phyloP scores from a whole-genome alignment of 2,329 filamentous ascomycete genomes.

The Phialophora expanda region DNA sequence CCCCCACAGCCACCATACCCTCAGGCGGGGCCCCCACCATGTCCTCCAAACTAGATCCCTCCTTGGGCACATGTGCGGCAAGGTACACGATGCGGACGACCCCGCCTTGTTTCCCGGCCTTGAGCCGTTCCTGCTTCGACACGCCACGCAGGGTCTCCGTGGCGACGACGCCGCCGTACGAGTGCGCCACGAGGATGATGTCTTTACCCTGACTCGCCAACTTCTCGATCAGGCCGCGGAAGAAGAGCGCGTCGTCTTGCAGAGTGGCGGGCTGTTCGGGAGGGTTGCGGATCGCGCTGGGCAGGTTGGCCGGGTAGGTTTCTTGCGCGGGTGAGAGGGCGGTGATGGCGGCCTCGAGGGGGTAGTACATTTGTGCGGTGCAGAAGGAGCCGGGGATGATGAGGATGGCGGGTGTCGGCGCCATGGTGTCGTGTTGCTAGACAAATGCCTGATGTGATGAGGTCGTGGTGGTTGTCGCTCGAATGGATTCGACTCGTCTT shows the following conservation, averaged over 20 bases:
- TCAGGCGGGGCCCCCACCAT: background rate
- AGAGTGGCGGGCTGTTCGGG: slow-evolving; percentile 41
- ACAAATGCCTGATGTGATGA: background rate
- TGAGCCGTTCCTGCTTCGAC: slow-evolving; percentile 28
- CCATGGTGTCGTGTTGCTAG: background rate
- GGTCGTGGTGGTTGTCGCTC: background rate
- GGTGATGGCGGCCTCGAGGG: slow-evolving; percentile 1
- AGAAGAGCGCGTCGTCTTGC: slow-evolving; percentile 42
- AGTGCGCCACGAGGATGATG: slow-evolving; percentile 42
- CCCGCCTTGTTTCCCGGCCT: slow-evolving; percentile 36
- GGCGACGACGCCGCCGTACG: slow-evolving; percentile 44
- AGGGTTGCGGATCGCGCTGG: slow-evolving; percentile 26
- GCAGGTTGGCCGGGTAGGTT: slow-evolving; percentile 18
- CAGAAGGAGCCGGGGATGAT: slow-evolving; percentile 24
- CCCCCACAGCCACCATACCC: background rate
- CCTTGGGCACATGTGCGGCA: slow-evolving; percentile 4
- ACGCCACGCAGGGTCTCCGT: slow-evolving; percentile 42
- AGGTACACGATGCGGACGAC: slow-evolving; percentile 18
- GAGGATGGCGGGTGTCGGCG: slow-evolving; percentile 11
- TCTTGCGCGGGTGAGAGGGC: background rate
- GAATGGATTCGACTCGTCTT: no score
- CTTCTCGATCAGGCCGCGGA: slow-evolving; percentile 37
- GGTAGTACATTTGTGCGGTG: slow-evolving; percentile 10
- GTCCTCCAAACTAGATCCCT: background rate
- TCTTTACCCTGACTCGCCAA: slow-evolving; percentile 39